Conservation (phyloP, 2,329 filamentous ascomycete species). For the Neodidymelliopsis sp. region DNA sequence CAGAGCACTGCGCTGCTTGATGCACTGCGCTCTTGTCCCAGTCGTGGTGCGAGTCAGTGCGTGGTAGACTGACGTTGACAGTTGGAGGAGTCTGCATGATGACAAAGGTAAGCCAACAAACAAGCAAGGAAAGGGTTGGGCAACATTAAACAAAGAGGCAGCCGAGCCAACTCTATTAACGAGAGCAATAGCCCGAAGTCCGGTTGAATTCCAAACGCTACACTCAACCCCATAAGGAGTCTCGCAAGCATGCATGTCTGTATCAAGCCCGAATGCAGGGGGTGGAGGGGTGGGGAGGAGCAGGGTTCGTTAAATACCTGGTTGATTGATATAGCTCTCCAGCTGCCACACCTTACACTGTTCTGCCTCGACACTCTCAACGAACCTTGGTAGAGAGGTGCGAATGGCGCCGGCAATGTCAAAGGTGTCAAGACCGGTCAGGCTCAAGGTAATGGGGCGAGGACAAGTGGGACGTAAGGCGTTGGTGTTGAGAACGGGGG, state of each 20-base stretch:
- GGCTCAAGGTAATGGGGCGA: slow-evolving; percentile 26
- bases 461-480: slow-evolving; percentile 18
- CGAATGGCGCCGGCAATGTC: slow-evolving; percentile 12
- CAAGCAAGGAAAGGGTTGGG: slow-evolving; percentile 25
- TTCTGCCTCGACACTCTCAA: slow-evolving; percentile 2
- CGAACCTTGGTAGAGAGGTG: not conserved
- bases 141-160: slow-evolving; percentile 19
- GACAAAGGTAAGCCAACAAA: slow-evolving; percentile 42
- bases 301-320: slow-evolving; percentile 17
- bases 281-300: slow-evolving; percentile 7
- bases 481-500: slow-evolving; percentile 31
- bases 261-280: slow-evolving; percentile 9
- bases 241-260: slow-evolving; percentile 11
- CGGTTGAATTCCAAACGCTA: not conserved
- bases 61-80: slow-evolving; percentile 30
- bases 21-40: slow-evolving; percentile 24
- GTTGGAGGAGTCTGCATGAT: slow-evolving; percentile 41
- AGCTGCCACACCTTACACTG: slow-evolving; percentile 2
- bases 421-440: slow-evolving; percentile 12
- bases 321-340: slow-evolving; percentile 21
- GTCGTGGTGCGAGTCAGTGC: slow-evolving; percentile 28
- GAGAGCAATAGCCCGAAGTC: not conserved
- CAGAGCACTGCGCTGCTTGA: slow-evolving; percentile 26
- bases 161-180: slow-evolving; percentile 8
- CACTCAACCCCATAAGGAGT: not conserved